phyloP scores from a whole-genome alignment of 129 eudicot genomes.

The Pittosporum tobira region DNA sequence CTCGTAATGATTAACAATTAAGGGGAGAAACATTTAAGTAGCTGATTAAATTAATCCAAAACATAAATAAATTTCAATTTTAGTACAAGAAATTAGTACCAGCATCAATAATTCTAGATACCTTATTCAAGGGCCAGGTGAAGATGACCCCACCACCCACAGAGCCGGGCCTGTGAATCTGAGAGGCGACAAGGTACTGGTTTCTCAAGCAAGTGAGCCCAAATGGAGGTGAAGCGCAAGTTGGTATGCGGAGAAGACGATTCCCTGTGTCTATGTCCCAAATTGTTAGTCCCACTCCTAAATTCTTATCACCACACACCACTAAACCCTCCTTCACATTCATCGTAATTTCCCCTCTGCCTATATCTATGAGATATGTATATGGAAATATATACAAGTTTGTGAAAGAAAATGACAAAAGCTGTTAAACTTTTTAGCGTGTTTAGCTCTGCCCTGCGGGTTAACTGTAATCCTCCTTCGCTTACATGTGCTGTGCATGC shows the following conservation, averaged over 20 bases:
- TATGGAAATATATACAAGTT: no score
- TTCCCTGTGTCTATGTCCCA: slow-evolving; percentile 39
- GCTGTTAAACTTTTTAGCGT: no score
- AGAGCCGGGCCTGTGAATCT: slow-evolving; percentile 36
- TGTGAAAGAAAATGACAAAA: no score
- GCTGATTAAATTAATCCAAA: background rate
- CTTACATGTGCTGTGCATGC: no score
- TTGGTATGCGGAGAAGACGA: slow-evolving; percentile 36
- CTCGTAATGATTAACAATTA: background rate
- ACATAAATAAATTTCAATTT: background rate
- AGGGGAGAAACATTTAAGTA: background rate
- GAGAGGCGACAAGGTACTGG: slow-evolving; percentile 40
- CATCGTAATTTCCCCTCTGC: background rate
- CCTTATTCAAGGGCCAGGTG: slow-evolving; percentile 46
- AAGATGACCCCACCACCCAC: slow-evolving; percentile 42
- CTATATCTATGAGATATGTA: background rate
- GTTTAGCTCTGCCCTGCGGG: no score
- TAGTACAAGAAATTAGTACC: background rate
- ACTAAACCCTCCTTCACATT: slow-evolving; percentile 35
- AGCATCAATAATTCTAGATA: background rate
- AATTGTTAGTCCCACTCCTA: slow-evolving; percentile 39
- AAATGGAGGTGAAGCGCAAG: slow-evolving; percentile 29
- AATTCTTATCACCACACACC: slow-evolving; percentile 38
- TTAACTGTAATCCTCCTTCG: no score
- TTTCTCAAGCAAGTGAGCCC: slow-evolving; percentile 32